Percentiles rank a stretch among this genome's conserved stretches.
These are phyloP conservation scores for Mycena albidolilacea DNA, from an alignment of 768 basidiomycete genomes.

Conservation along the genomic window DNA sequence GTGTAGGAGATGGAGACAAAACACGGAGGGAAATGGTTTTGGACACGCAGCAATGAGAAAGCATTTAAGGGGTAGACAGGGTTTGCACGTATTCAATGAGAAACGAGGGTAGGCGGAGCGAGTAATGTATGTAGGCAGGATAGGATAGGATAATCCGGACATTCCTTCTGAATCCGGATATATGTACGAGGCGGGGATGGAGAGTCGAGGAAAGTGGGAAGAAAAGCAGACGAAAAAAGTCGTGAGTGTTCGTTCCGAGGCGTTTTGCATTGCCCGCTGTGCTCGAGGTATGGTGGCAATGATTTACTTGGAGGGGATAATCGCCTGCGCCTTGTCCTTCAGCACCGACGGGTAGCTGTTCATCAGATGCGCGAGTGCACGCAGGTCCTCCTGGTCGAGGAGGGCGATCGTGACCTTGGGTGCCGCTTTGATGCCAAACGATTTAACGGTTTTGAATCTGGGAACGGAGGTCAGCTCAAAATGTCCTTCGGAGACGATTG, in stretches of 20 bases:
- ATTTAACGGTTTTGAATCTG: constrained; percentile 76
- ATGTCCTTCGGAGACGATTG: background rate
- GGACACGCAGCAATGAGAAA: constrained; percentile 35
- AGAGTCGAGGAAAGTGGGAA: background rate
- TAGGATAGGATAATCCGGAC: background rate
- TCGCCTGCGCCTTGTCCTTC: constrained; percentile 76
- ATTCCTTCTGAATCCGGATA: constrained; percentile 7
- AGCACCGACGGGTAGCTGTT: constrained; percentile 88
- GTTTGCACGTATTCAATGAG: constrained; percentile 26
- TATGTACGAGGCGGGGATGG: background rate
- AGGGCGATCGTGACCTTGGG: constrained; percentile 89
- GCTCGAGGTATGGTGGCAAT: background rate
- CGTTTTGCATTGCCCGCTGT: constrained; percentile 9
- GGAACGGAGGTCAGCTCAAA: constrained; percentile 7
- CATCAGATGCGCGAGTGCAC: constrained; percentile 87
- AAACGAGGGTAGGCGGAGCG: constrained; percentile 33
- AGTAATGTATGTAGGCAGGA: constrained; percentile 12
- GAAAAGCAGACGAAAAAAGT: background rate
- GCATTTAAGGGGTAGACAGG: constrained; percentile 33
- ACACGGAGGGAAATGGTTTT: constrained; percentile 3
- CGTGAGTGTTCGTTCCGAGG: constrained; percentile 26
- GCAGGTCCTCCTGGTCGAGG: constrained; percentile 88
- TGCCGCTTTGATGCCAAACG: constrained; percentile 87
- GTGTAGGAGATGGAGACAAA: background rate
- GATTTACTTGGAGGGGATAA: constrained; percentile 42